Conservation (phyloP, 108 stramenopile species). For the Cylindrotheca fusiformis region DNA sequence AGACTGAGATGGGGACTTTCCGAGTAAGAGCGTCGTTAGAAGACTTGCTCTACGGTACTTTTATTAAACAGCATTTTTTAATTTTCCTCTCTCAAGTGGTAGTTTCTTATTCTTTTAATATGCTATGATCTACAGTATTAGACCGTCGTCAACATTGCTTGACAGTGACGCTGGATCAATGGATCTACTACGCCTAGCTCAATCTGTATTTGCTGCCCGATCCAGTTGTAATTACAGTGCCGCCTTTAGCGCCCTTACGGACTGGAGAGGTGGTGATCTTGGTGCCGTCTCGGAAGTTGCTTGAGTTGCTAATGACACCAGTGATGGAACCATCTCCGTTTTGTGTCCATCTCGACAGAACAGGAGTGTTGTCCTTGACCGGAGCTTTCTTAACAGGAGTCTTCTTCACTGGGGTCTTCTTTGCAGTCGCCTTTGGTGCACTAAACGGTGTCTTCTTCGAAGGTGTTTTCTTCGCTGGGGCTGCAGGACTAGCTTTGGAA, state of each 20-base stretch:
- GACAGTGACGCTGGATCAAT: no score
- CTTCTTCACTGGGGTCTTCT: constrained; percentile 6
- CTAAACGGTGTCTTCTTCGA: constrained; percentile 4
- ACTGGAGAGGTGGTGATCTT: constrained; percentile 87
- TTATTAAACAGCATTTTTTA: no score
- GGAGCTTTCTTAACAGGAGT: constrained; percentile 18
- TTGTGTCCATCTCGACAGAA: constrained; percentile 70
- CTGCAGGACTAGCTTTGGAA: no score
- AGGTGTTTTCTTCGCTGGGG: constrained; percentile 12
- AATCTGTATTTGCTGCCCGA: constrained; percentile 83
- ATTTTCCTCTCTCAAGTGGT: no score
- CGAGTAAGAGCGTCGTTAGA: no score
- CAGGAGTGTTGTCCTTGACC: constrained; percentile 55
- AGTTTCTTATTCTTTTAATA: no score
- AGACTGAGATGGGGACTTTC: no score
- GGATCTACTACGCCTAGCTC: no score
- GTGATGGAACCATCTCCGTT: constrained; percentile 80
- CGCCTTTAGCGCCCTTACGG: constrained; percentile 63
- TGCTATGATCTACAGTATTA: no score
- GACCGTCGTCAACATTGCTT: no score
- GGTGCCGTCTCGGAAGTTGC: constrained; percentile 67
- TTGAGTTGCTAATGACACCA: constrained; percentile 70
- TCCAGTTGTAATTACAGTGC: constrained; percentile 66
- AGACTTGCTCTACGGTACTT: no score
- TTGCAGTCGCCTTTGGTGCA: not conserved